Evolutionary conservation across 305 asterid species (phyloP).

Genomic region (Fraxinus baroniana): DNA sequence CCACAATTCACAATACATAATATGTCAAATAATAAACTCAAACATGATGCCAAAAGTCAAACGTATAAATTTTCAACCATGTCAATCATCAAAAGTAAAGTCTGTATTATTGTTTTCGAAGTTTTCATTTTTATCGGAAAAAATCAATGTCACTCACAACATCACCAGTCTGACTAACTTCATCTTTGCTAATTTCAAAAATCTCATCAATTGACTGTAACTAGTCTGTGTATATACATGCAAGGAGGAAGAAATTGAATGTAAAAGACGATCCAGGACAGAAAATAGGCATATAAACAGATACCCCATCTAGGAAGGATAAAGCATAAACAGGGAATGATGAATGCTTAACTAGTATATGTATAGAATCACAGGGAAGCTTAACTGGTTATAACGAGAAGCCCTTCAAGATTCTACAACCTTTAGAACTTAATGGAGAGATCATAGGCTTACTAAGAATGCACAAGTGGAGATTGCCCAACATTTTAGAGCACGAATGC

Average conservation of each 20-base stretch:
- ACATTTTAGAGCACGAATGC: background rate
- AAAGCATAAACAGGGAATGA: background rate
- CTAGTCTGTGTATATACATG: background rate
- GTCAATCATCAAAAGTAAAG: background rate
- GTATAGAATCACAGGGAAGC: background rate
- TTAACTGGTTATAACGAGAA: background rate
- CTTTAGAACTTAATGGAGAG: background rate
- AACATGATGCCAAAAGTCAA: background rate
- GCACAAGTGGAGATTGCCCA: background rate
- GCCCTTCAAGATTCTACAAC: background rate
- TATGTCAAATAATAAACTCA: background rate
- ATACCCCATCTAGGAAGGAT: background rate
- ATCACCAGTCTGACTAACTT: background rate
- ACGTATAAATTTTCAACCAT: background rate
- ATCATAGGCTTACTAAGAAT: background rate
- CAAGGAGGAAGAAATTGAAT: background rate
- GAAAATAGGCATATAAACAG: background rate
- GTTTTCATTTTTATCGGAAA: background rate
- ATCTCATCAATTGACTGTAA: background rate
- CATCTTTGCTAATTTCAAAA: background rate
- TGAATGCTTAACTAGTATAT: background rate
- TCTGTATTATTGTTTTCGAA: background rate
- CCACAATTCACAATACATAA: background rate
- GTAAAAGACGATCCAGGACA: background rate
- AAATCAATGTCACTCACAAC: background rate